Base-by-base conservation (phyloP, 768 basidiomycete genomes). In the Mycena alexandri region DNA sequence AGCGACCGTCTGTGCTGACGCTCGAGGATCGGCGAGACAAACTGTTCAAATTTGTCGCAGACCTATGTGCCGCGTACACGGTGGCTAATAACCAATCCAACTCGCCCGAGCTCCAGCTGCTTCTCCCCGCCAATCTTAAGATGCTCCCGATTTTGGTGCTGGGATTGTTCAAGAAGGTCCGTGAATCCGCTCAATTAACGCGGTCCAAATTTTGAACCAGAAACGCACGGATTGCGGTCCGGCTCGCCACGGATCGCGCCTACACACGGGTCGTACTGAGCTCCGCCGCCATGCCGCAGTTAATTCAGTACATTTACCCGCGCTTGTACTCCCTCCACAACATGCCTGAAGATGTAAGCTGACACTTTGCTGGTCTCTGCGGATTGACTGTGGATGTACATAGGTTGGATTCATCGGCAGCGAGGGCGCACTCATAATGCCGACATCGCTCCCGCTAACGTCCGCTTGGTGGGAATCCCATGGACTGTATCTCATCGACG, bases 11-110 rank as follows among this genome's bases (percentile, higher is more conserved):
- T 72, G 79, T 82, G 33, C 77, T 82, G 71, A 85, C 84, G 70
- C 78, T 89, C n/a, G 88, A 89, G 75, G 88, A 89, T 69, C 84
- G 83, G 3, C 78, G 88, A 38, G 87, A 87, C 61, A 81, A 83
- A n/a, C 76, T 89, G 41, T 82, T 82, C 71, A 85, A 85, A 78
- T 71, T 86, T 53, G 81, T 86, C 59, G 85, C 87, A 61, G 83
- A 81, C 38, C 82, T 86, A 75, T 86, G 84, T 6, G 75, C 80
- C 8, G 77, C 81, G 11, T 83, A 82, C 19, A 72, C 76, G 13
- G 83, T 82, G 0, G 82, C 83, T 7, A 81, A 79, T 7, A 81
- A 79, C 24, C 82, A 82, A 17, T 19, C 42, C 0, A 61, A 44
- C 38, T 17, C 50, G 9, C 17, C 65, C 34, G 55, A 56, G 41